Base-by-base conservation (phyloP, 2,329 filamentous ascomycete genomes). In the Nemania diffusa region DNA sequence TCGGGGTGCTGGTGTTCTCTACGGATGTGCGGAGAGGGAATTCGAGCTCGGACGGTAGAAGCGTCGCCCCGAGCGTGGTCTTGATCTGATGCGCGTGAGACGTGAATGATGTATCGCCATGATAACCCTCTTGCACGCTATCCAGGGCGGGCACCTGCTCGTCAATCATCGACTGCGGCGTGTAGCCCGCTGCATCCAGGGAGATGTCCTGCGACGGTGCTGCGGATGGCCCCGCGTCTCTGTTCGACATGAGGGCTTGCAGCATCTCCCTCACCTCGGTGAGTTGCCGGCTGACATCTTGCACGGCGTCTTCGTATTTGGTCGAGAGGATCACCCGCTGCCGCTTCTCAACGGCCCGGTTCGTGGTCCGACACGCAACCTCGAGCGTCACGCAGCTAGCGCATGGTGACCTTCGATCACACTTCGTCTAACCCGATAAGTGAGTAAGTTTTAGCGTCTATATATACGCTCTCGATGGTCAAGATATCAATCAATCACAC, bases 241-340 rank as follows among this genome's bases (percentile, higher is more conserved):
- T 63, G 53, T 59, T 71, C 27, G 64, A 34, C 57, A 69, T 58
- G 46, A 76, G 68, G 5, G 56, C 57, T 9, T 73, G 72, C 7
- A 77, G 67, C 64, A 76, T 75, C 7, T 71, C 65, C 26, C 70
- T 73, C 17, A 77, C 73, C 2, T 77, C 73, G 20, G 71, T 66
- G 29, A 78, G 69, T 5, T 74, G 74, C 5, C 67, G 69, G 52
- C 71, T 71, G 42, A 77, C 72, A 46, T 75, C 74, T 51, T 75
- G 73, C n/a, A 78, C 68, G 9, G 75, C 71, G 27, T 78, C 76
- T 40, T 77, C 75, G 56, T 77, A 77, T 26, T 71, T 74, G 3
- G 75, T 68, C 15, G 76, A 77, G 51, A 78, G 46, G 13, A 77
- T 66, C n/a, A 77, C 73, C 8, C 76, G 73, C 46, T 78, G 76